phyloP scores from a whole-genome alignment of 1,139 yeast species.

The Scheffersomyces insectosa region DNA sequence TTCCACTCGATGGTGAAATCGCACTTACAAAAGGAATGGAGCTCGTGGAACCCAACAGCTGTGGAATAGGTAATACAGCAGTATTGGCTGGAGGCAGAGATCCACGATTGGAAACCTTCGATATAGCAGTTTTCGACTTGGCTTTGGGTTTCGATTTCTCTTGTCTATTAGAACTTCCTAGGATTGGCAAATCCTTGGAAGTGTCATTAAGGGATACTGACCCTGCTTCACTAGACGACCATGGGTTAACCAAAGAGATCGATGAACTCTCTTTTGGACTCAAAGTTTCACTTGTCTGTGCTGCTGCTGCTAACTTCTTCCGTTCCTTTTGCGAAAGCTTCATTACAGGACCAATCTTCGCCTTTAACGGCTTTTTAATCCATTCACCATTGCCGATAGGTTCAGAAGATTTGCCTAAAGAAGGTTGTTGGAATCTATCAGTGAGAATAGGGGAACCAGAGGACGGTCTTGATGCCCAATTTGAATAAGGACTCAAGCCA shows the following conservation, averaged over 20 bases:
- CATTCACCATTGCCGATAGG: not conserved
- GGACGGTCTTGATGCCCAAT: slow-evolving; percentile 28
- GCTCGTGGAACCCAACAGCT: not conserved
- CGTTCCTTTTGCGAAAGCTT: slow-evolving; percentile 56
- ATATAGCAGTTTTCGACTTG: not conserved
- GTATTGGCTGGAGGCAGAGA: too few species aligned
- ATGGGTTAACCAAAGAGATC: slow-evolving; percentile 10
- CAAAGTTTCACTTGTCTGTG: slow-evolving; percentile 1
- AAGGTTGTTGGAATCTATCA: slow-evolving; percentile 10
- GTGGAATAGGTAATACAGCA: too few species aligned
- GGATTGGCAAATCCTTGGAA: slow-evolving; percentile 4
- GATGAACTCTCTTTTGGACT: not conserved
- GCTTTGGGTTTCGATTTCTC: not conserved
- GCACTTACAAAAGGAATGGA: not conserved
- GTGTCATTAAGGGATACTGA: not conserved
- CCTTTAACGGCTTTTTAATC: slow-evolving; percentile 20
- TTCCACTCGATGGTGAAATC: not conserved
- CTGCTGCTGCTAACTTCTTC: slow-evolving; percentile 27
- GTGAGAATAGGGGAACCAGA: slow-evolving; percentile 15
- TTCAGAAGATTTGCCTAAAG: slow-evolving; percentile 8
- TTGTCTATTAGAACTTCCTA: slow-evolving; percentile 5
- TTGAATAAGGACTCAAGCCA: slow-evolving; percentile 32
- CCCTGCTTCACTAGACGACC: slow-evolving; percentile 5
- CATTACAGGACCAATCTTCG: slow-evolving; percentile 36
- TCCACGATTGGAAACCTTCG: not conserved